Evolutionary conservation across 2,329 filamentous ascomycete genomes (phyloP), one percentile per base, ranked within the genome.

Genomic region (Aspergillus ustus): DNA sequence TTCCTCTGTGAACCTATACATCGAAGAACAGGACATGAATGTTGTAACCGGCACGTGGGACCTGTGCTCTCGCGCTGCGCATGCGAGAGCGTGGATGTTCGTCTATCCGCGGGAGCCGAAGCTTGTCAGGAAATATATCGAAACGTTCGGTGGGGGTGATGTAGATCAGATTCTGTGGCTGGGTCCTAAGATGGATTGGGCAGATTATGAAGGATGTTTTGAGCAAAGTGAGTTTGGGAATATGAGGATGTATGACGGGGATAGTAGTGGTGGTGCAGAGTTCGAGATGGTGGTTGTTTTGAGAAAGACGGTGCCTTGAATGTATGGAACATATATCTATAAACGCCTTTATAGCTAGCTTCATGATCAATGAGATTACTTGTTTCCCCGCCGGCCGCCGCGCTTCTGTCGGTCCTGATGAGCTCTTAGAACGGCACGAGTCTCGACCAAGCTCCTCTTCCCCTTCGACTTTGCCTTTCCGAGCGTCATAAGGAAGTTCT

Each of bases 401-500:
- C 88, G 88, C 82, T 96, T 96, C 74, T 88, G 88, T 75, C 93
- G 85, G 60, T 93, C 89, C 29, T 94, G 85, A 78, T 98, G 94
- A 2, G 88, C 91, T 75, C 87, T 89, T 67, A 98, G 78, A 40
- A 93, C 87, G 80, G 90, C 92, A 73, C 87, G 87, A 66, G 92
- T 93, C 79, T 97, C 90, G 13, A 91, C 87, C 77, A 99, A 81
- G 85, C 92, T 97, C 73, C 93, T 86, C 89, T 97, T 97, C 73
- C 95, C 90, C 84, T 98, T 99, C 68, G 85, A 87, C 84, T 95
- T 96, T 11, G 95, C 95, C 83, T 99, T 98, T 62, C 94, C 92
- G 63, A 99, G 80, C 44, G 94, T 98, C 95, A 99, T 99, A 71
- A 99, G 76, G 80, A 99, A 96, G 78, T 99, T 99, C 91, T 99